phyloP scores from a whole-genome alignment of 1,139 yeast genomes.

The Entelexis paramagnoliae region DNA sequence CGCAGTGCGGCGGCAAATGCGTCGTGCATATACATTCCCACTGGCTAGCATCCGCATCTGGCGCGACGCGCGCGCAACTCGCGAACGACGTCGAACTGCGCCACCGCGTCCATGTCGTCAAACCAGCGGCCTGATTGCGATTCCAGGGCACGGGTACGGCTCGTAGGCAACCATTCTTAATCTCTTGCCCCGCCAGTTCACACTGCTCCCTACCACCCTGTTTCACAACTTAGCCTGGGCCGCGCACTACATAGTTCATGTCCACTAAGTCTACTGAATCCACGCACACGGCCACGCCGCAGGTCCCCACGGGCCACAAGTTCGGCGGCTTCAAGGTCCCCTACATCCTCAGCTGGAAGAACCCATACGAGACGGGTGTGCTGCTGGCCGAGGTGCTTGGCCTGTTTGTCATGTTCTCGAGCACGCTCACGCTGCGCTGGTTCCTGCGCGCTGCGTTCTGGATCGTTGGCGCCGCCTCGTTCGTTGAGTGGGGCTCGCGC shows the following conservation, averaged over 20 bases:
- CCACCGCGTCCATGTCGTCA: background rate
- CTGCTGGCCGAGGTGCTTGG: constrained; percentile 57
- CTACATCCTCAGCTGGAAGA: constrained; percentile 65
- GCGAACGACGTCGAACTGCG: background rate
- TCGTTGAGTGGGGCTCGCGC: constrained; percentile 31
- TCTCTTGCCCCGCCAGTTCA: background rate
- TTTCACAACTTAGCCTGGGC: background rate
- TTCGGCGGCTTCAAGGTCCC: constrained; percentile 28
- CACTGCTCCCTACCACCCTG: background rate
- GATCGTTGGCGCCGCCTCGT: constrained; percentile 28
- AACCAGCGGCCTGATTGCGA: constrained; percentile 4
- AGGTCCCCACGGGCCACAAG: constrained; percentile 4
- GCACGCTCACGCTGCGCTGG: constrained; percentile 58
- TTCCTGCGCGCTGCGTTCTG: constrained; percentile 44
- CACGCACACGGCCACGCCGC: background rate
- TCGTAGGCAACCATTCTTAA: constrained; percentile 3
- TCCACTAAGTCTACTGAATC: constrained; percentile 9
- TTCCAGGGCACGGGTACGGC: constrained; percentile 5
- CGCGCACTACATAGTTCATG: background rate
- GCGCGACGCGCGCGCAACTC: background rate
- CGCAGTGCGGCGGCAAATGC: background rate
- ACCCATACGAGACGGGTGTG: constrained; percentile 70
- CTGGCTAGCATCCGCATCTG: background rate
- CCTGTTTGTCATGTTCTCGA: constrained; percentile 53
- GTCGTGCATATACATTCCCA: background rate